A percentile compares a stretch with the other conserved stretches of the same genome.
Evolutionary conservation across 208 protist species (phyloP).

Genomic region (Trypanosoma lewisi): DNA sequence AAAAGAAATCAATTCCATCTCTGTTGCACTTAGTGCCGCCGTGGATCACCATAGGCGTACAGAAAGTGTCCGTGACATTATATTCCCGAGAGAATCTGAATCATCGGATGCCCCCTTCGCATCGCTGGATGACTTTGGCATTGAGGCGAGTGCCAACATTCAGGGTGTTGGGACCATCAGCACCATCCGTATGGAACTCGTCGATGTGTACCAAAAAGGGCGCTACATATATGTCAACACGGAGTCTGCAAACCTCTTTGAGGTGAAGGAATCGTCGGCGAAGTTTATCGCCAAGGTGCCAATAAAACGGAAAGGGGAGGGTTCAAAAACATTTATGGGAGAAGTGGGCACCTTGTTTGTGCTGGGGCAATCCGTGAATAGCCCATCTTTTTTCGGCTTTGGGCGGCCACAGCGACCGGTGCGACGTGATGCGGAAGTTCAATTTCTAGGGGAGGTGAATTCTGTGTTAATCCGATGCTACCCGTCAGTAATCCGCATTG

Average conservation of each 20-base stretch:
- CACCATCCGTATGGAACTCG: conserved; percentile 34
- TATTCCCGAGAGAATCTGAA: background rate
- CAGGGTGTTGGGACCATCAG: conserved; percentile 57
- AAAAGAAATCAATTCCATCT: background rate
- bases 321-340: background rate
- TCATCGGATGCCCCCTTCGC: background rate
- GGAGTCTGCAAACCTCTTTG: conserved; percentile 31
- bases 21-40: background rate
- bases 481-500: conserved; percentile 24
- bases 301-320: conserved; percentile 9
- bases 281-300: conserved; percentile 62
- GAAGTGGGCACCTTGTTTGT: background rate
- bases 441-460: conserved; percentile 61
- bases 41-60: background rate
- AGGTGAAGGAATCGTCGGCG: conserved; percentile 38
- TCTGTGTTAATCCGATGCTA: conserved; percentile 34
- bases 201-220: conserved; percentile 47
- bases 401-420: background rate
- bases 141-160: conserved; percentile 42
- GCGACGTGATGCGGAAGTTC: conserved; percentile 37
- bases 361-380: background rate
- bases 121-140: conserved; percentile 9
- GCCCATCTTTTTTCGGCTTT: background rate
- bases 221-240: conserved; percentile 40
- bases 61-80: background rate